Conservation (phyloP, 2,329 filamentous ascomycete genomes). For the Plenodomus biglobosus region DNA sequence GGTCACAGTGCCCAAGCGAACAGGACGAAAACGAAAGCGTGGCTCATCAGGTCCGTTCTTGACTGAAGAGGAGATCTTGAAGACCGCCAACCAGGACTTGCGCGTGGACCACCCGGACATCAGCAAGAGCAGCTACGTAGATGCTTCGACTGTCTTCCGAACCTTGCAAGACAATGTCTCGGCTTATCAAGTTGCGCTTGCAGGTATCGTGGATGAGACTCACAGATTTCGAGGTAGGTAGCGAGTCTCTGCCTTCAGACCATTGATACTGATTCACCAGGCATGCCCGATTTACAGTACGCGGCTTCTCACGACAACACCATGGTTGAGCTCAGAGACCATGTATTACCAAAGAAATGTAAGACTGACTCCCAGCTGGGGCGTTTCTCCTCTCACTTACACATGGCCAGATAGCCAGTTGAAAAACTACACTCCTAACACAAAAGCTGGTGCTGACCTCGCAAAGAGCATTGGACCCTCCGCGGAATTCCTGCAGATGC, state of each 20-base stretch:
- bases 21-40: constrained; percentile 80
- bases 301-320: constrained; percentile 69
- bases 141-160: constrained; percentile 54
- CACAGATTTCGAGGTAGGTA: constrained; percentile 76
- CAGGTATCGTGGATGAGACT: constrained; percentile 74
- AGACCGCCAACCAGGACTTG: background rate
- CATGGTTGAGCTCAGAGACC: constrained; percentile 69
- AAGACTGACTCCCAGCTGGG: constrained; percentile 21
- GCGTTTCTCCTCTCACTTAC: background rate
- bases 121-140: constrained; percentile 14
- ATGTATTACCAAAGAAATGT: constrained; percentile 73
- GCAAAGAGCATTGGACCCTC: constrained; percentile 74
- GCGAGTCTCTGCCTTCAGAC: background rate
- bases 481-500: constrained; percentile 73
- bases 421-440: constrained; percentile 61
- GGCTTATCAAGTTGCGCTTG: constrained; percentile 66
- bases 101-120: background rate
- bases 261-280: constrained; percentile 42
- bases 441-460: constrained; percentile 55
- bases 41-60: constrained; percentile 67
- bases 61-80: constrained; percentile 35
- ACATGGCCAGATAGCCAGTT: constrained; percentile 54
- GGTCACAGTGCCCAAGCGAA: constrained; percentile 82
- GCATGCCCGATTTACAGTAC: constrained; percentile 83
- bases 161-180: constrained; percentile 70